Conservation (phyloP, 805 yeast genomes). For the Starmerella stigmatis region DNA sequence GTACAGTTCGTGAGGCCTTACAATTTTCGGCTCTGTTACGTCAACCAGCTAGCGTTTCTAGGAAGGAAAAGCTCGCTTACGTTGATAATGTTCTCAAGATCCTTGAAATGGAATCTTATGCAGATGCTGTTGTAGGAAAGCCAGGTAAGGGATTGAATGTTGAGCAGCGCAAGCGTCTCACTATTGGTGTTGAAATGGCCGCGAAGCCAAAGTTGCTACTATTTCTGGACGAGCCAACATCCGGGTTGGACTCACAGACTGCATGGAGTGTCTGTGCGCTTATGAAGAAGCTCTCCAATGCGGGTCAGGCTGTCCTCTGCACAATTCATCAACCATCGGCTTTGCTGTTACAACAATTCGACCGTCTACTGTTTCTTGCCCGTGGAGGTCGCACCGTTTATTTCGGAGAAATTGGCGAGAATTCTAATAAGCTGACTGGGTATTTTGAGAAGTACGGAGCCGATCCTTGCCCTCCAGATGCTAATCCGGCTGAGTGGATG, state of each 20-base stretch:
- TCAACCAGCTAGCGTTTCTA: constrained; percentile 50
- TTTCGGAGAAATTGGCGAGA: constrained; percentile 68
- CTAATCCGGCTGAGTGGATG: constrained; percentile 71
- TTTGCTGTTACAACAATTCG: constrained; percentile 54
- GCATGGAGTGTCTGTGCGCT: constrained; percentile 63
- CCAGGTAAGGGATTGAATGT: constrained; percentile 64
- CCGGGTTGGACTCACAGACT: constrained; percentile 54
- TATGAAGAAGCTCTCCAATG: constrained; percentile 54
- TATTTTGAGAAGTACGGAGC: constrained; percentile 71
- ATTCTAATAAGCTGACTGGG: constrained; percentile 45
- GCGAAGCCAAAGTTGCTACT: constrained; percentile 56
- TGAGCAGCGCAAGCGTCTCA: constrained; percentile 56
- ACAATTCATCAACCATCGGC: constrained; percentile 76
- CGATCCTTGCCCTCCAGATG: constrained; percentile 47
- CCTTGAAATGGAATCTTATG: constrained; percentile 57
- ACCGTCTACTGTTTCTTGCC: constrained; percentile 53
- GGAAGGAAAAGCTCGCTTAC: constrained; percentile 50
- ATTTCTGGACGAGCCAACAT: constrained; percentile 62
- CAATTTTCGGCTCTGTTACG: constrained; percentile 62
- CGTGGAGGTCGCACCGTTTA: constrained; percentile 73
- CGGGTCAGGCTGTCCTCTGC: constrained; percentile 66
- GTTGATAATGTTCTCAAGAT: constrained; percentile 59
- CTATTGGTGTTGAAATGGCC: constrained; percentile 63
- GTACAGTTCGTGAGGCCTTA: constrained; percentile 67
- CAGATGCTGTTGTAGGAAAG: constrained; percentile 72